Evolutionary conservation across 495 filamentous ascomycete species (phyloP).

Genomic region (Copromyces sp.): DNA sequence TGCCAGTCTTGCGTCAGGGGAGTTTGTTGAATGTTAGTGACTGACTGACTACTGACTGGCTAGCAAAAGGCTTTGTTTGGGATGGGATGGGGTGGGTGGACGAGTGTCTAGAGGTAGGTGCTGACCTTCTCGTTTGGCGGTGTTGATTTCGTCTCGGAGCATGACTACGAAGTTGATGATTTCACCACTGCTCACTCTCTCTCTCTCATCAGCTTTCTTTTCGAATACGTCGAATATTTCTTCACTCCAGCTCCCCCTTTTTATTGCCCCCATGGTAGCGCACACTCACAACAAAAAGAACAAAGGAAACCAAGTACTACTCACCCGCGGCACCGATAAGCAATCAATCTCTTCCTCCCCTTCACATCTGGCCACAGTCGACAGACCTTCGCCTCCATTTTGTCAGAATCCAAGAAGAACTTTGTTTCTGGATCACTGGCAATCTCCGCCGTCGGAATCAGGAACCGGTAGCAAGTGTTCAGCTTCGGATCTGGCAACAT

Average conservation of each 20-base stretch:
- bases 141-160: not conserved
- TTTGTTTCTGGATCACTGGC: constrained; percentile 23
- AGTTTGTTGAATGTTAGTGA: not conserved
- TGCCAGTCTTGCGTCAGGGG: constrained; percentile 12
- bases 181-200: constrained; percentile 11
- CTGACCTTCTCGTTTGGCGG: not conserved
- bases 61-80: not conserved
- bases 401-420: constrained; percentile 18
- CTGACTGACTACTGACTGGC: no score
- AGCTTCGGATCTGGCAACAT: constrained; percentile 14
- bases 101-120: not conserved
- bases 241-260: no score
- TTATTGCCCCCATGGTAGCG: no score
- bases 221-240: no score
- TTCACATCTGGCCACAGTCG: constrained; percentile 15
- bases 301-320: not conserved
- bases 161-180: constrained; percentile 29
- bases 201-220: not conserved
- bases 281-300: no score
- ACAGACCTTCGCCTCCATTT: constrained; percentile 14
- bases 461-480: constrained; percentile 33
- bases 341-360: constrained; percentile 23
- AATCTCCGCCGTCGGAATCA: constrained; percentile 30
- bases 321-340: constrained; percentile 34
- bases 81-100: not conserved